Evolutionary conservation across 2,329 filamentous ascomycete genomes (phyloP), one percentile per base, ranked within the genome.

Genomic region (Aureobasidium sp.): DNA sequence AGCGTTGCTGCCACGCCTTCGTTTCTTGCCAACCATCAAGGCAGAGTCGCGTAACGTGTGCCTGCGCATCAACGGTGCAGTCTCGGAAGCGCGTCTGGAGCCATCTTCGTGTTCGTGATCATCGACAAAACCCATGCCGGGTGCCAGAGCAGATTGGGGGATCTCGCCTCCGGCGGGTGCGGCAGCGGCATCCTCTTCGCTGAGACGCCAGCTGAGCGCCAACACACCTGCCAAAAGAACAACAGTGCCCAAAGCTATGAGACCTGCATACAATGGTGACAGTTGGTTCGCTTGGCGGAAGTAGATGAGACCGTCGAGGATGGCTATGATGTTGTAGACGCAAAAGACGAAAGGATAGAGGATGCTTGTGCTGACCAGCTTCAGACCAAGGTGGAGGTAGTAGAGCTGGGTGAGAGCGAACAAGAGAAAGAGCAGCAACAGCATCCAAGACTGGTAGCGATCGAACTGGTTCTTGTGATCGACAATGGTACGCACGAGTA

Each of bases 311-410:
- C 94, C 94, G 74, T 99, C 94, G 66, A 97, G 79, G 67, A 99
- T 99, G 65, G 94, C 94, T 69, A 97, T 92, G 69, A 99, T 96
- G 79, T 99, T 99, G 81, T 97, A 99, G 65, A 97, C 85, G 80
- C 94, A 99, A 75, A 99, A 99, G 40, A 97, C 92, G 67, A 97
- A 86, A 5, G 94, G 94, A 74, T 99, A 99, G 66, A 99, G 81
- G 63, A 97, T 88, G 68, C 90, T 96, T 23, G 94, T 97, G 59
- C 92, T 96, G 73, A 95, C 91, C 57, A 99, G 81, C 74, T 96
- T 96, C 64, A 99, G 81, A 57, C 94, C 94, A 45, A 90, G 84
- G 71, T 99, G 94, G 63, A 99, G 84, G 74, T 95, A 97, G 75
- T 96, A 99, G 6, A 99, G 82, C 74, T 99, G 94, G 46, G 86